These are phyloP conservation scores for Berberis vulgaris DNA, from an alignment of 164 flowering plant species.

Conservation along the genomic window DNA sequence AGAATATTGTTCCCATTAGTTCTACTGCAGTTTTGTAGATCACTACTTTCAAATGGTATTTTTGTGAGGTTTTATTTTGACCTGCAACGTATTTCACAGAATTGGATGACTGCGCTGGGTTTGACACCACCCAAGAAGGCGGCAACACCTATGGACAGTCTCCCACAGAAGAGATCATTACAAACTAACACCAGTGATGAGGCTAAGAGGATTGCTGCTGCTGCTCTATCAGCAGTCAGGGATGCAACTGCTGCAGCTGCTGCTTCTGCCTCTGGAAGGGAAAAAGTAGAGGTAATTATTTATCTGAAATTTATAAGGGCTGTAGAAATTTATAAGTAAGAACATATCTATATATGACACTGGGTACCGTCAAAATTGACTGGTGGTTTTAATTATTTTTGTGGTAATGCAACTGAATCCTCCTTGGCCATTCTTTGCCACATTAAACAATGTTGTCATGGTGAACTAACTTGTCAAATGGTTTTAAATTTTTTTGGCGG, in stretches of 20 bases:
- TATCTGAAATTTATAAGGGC: not conserved
- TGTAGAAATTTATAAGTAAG: not conserved
- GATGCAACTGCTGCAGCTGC: slow-evolving; percentile 49
- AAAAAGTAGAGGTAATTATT: slow-evolving; percentile 68
- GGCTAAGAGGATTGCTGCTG: slow-evolving; percentile 75
- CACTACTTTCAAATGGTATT: not conserved
- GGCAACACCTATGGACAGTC: slow-evolving; percentile 15
- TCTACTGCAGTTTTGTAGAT: not conserved
- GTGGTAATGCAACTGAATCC: too few relatives aligned
- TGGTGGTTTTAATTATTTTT: not conserved
- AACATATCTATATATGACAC: not conserved
- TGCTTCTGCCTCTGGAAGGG: slow-evolving; percentile 34
- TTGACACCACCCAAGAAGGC: slow-evolving; percentile 34
- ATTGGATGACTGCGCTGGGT: slow-evolving; percentile 74
- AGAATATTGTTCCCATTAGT: slow-evolving; percentile 11
- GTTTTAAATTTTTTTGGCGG: too few relatives aligned
- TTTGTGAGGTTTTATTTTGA: not conserved
- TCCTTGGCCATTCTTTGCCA: too few relatives aligned
- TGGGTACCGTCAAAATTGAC: not conserved
- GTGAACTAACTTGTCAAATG: too few relatives aligned
- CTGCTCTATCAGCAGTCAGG: slow-evolving; percentile 73
- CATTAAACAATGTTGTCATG: too few relatives aligned
- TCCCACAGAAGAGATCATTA: slow-evolving; percentile 20
- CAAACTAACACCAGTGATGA: slow-evolving; percentile 52
- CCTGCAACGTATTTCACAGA: slow-evolving; percentile 21